Evolutionary conservation across 164 flowering plant genomes (phyloP), one percentile per base, ranked within the genome.

Genomic region (Cinnamomum micranthum): DNA sequence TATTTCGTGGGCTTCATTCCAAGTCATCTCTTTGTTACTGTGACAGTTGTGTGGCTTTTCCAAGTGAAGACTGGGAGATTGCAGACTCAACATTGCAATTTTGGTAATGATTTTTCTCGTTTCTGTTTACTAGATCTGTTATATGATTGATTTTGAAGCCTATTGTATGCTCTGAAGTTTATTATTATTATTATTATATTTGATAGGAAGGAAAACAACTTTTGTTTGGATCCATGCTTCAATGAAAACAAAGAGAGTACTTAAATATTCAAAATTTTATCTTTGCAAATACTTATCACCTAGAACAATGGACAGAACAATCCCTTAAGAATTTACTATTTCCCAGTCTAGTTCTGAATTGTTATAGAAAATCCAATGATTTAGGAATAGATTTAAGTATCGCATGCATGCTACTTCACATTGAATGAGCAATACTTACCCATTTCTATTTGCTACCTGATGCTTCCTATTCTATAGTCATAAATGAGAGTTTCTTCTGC

Each of bases 41-140:
- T 84, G 69, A 80, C 88, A 93, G 99, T 73, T 95, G 98, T 85
- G 92, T 95, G 27, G 86, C 93, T 68, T 92, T 88, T 92, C 94
- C 96, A 78, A 85, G 97, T 85, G 92, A 87, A 78, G 98, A 91
- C 66, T 95, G 99, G 99, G 98, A 92, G 79, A 92, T 95, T 76
- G 92, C 99, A 25, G 97, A 93, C 81, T 93, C 97, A 68, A 95
- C 98, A 52, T 81, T 95, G 84, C 99, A 86, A 78, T 95, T 95
- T 79, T 95, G 98, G 98, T 95, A 87, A 64, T 58, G 71, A 6
- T 63, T 58, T 23, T 35, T 60, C 4, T 3, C 6, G 9, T 55
- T 55, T 55, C 20, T 55, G 6, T 14, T 15, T 55, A 5, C 17
- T 55, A 20, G 17, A 55, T 55, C 20, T 55, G 2, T 55, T 55